Conservation (phyloP, 2,329 filamentous ascomycete genomes). For the Venturia pyrina region DNA sequence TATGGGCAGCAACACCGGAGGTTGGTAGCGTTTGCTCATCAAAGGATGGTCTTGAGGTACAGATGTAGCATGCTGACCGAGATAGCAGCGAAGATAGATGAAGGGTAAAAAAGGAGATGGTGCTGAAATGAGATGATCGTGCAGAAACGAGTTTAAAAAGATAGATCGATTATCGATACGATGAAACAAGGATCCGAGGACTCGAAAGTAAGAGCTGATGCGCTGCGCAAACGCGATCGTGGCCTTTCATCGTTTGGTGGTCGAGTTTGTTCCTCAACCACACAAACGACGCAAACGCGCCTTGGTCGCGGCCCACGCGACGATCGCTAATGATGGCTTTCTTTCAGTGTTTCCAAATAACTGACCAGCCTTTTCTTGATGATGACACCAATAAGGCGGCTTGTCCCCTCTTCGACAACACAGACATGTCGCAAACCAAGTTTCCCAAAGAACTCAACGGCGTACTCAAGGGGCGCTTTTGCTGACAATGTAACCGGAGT, state of each 20-base stretch:
- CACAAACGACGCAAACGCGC: not conserved
- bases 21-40: not conserved
- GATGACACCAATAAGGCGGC: conserved; percentile 41
- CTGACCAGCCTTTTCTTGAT: conserved; percentile 49
- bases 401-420: conserved; percentile 42
- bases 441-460: conserved; percentile 50
- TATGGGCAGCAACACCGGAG: not conserved
- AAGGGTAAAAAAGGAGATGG: not conserved
- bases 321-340: conserved; percentile 3
- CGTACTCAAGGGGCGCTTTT: conserved; percentile 47
- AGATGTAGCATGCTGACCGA: not conserved
- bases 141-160: not conserved
- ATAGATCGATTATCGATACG: not conserved
- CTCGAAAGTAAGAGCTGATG: not conserved
- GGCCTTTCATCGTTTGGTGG: not conserved
- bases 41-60: not conserved
- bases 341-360: conserved; percentile 7
- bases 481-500: conserved; percentile 42
- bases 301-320: not conserved
- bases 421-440: conserved; percentile 45
- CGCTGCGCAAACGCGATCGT: not conserved
- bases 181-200: not conserved
- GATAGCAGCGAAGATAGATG: not conserved
- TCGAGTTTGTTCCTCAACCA: not conserved
- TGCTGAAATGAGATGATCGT: not conserved